These are phyloP conservation scores for Dendrobium officinale DNA, from an alignment of 106 monocot genomes.

Conservation along the genomic window DNA sequence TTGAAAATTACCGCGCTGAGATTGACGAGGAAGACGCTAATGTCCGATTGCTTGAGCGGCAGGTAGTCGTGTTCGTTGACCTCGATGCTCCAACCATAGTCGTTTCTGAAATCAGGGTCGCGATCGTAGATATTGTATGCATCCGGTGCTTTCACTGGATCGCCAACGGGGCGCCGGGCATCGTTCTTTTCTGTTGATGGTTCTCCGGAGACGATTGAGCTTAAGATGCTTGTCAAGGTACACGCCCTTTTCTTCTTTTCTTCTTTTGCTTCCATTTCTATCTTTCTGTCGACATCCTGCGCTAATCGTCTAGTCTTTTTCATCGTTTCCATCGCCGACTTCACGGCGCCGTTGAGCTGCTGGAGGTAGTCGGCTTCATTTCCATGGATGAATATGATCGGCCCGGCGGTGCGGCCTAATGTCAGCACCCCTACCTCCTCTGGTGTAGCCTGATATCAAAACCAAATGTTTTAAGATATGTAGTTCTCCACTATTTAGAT, in stretches of 20 bases:
- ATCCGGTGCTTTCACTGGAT: slow-evolving; percentile 32
- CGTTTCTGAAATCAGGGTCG: slow-evolving; percentile 51
- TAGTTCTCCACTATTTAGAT: background rate
- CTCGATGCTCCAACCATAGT: slow-evolving; percentile 59
- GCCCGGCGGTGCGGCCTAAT: slow-evolving; percentile 23
- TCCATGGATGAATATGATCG: slow-evolving; percentile 39
- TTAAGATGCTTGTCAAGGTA: slow-evolving; percentile 39
- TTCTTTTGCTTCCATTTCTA: background rate
- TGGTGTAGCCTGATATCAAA: slow-evolving; percentile 32
- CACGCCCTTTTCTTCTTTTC: slow-evolving; percentile 9
- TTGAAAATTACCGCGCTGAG: slow-evolving; percentile 43
- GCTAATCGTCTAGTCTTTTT: background rate
- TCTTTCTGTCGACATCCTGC: background rate
- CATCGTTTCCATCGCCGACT: background rate
- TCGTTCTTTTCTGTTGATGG: background rate
- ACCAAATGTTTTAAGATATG: background rate
- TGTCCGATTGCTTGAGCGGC: slow-evolving; percentile 48
- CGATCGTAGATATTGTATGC: slow-evolving; percentile 69
- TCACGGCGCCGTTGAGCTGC: background rate
- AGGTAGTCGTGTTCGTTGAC: slow-evolving; percentile 51
- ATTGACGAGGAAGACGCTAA: slow-evolving; percentile 66
- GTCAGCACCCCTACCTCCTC: slow-evolving; percentile 34
- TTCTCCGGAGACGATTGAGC: slow-evolving; percentile 22
- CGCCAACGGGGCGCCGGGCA: background rate
- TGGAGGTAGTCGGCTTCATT: slow-evolving; percentile 17